Base-by-base conservation (phyloP, 306 rosid species). In the Cucurbita maxima region DNA sequence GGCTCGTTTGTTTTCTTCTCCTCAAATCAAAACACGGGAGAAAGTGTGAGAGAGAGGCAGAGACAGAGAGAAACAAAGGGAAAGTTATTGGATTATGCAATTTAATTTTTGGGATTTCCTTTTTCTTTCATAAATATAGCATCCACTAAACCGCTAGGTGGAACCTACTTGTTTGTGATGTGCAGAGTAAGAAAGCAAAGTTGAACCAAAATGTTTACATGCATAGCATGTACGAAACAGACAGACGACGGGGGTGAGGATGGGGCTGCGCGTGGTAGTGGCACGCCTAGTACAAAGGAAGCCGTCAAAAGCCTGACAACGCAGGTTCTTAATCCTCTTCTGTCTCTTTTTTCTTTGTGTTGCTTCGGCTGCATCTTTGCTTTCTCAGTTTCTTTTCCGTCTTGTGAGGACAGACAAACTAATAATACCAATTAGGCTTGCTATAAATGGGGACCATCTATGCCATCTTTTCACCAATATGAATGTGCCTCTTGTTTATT, bases 241-340 rank as follows among this genome's bases (percentile, higher is more conserved):
- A 51, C 79, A 48, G 90, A 85, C 41, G 84, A 81, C 3, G 87
- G 73, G 59, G 89, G 78, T 0, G 94, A 78, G 71, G 84, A 75
- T 61, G 86, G 79, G 77, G 83, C 85, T 64, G 90, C 76, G 74
- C 91, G 94, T 69, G 97, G 91, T 78, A 89, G 91, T 78, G 88
- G 95, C 85, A 90, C 95, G 73, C 98, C 98, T 72, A 92, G 81
- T 87, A 87, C 96, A 71, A 88, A 90, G 87, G 95, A 90, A 88
- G 90, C 96, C 88, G 90, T 88, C 91, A 92, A 92, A 87, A 88
- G 96, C 86, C 90, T 92, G 79, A 90, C 96, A 64, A 73, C 90
- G 52, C 96, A 92, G 98, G 98, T 92, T 81, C 86, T 75, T 73
- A 76, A 56, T 74, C 81, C 78, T 53, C 34, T 54, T 45, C 76